Evolutionary conservation across 352 stramenopile genomes (phyloP).

Genomic region (Pythium aphanidermatum): DNA sequence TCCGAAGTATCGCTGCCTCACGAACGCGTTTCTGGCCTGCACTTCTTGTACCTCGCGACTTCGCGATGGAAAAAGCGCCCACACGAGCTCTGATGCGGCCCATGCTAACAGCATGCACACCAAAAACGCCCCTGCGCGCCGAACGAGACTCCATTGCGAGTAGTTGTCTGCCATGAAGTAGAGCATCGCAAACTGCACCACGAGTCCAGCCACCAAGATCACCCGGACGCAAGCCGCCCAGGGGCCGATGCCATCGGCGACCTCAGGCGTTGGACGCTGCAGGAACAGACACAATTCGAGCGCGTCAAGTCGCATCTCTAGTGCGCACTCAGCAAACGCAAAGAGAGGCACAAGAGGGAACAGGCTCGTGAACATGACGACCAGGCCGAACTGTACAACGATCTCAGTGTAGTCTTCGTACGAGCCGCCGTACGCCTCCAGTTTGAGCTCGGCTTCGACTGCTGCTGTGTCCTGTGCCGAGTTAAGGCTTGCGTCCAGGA

Average conservation of each 20-base stretch:
- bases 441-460: constrained; percentile 14
- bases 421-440: constrained; percentile 15
- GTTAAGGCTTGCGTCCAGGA: not conserved
- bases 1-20: constrained; percentile 21
- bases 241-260: constrained; percentile 20
- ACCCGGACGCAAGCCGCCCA: constrained; percentile 15
- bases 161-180: constrained; percentile 26
- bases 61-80: constrained; percentile 5
- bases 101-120: constrained; percentile 9
- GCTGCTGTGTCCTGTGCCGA: not conserved
- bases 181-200: constrained; percentile 19
- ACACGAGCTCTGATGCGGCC: constrained; percentile 15
- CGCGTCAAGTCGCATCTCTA: constrained; percentile 25
- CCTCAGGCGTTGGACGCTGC: constrained; percentile 14
- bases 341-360: constrained; percentile 12
- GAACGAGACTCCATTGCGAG: constrained; percentile 11
- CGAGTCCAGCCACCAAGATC: constrained; percentile 8
- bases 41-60: constrained; percentile 2
- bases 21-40: constrained; percentile 17
- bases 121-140: constrained; percentile 20
- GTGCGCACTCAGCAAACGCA: constrained; percentile 18
- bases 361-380: constrained; percentile 17
- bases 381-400: constrained; percentile 16
- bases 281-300: constrained; percentile 21
- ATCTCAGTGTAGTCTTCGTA: constrained; percentile 26